Evolutionary conservation across 176 grass and related monocot species (phyloP).

Genomic region (Avena eriantha): DNA sequence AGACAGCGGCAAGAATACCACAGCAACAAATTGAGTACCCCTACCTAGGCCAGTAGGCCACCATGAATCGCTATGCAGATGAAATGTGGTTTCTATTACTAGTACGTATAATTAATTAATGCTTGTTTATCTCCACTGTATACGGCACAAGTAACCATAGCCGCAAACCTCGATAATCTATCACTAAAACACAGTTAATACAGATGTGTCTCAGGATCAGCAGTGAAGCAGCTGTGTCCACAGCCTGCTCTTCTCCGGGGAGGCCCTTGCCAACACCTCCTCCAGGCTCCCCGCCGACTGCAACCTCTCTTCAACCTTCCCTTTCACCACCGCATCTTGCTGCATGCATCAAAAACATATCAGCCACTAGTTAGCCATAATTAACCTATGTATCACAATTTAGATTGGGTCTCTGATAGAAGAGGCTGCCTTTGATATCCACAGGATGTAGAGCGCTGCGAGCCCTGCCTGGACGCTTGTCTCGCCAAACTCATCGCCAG

Average conservation of each 20-base stretch:
- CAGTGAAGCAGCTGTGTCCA: conserved; percentile 40
- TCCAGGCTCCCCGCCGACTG: conserved; percentile 34
- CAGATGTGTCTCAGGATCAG: not conserved
- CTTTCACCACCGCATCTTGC: conserved; percentile 42
- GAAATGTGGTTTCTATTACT: not conserved
- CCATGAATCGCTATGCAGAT: not conserved
- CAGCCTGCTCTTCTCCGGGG: conserved; percentile 40
- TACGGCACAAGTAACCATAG: not conserved
- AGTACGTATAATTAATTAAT: not conserved
- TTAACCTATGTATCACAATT: not conserved
- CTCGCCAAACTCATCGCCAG: conserved; percentile 41
- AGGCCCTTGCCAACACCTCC: conserved; percentile 34
- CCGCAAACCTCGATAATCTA: not conserved
- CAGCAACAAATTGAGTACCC: not conserved
- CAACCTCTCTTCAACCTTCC: conserved; percentile 40
- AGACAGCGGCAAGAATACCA: not conserved
- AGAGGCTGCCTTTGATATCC: conserved; percentile 45
- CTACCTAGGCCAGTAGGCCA: not conserved
- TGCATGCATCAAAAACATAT: conserved; percentile 26
- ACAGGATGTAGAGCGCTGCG: conserved; percentile 43
- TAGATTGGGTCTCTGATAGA: not conserved
- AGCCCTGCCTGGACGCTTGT: conserved; percentile 12
- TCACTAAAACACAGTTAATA: not conserved
- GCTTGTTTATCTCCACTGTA: not conserved
- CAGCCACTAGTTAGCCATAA: not conserved